A percentile compares a stretch with the other conserved stretches of the same genome.
phyloP scores from a whole-genome alignment of 306 rosid species.

The Dryas alaskensis region DNA sequence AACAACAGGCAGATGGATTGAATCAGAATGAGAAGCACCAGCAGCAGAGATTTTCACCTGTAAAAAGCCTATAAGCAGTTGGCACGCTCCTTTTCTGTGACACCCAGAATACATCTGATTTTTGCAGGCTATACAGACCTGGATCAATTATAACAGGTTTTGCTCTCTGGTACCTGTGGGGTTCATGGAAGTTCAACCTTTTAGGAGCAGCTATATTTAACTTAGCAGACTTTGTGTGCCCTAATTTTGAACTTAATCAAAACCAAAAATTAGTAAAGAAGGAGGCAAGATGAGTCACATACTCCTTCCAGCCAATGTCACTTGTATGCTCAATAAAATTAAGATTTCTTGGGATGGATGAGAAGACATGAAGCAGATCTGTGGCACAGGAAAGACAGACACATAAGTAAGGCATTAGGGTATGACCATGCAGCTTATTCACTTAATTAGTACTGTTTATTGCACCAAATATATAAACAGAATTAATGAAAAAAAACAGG shows the following conservation, averaged over 20 bases:
- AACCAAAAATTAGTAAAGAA: conserved; percentile 8
- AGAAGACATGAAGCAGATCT: conserved; percentile 69
- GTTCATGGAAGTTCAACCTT: conserved; percentile 10
- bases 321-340: conserved; percentile 76
- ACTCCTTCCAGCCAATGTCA: conserved; percentile 98
- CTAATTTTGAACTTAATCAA: conserved; percentile 8
- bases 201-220: conserved; percentile 2
- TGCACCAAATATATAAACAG: conserved; percentile 6
- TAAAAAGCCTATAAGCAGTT: conserved; percentile 66
- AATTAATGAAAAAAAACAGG: not conserved
- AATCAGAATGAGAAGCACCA: conserved; percentile 6
- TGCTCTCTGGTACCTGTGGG: conserved; percentile 66
- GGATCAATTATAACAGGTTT: conserved; percentile 79
- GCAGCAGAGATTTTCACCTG: conserved; percentile 41
- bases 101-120: conserved; percentile 74
- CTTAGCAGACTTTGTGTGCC: conserved; percentile 12
- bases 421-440: not conserved
- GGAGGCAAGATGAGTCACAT: conserved; percentile 29
- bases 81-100: conserved; percentile 66
- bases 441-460: not conserved
- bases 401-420: conserved; percentile 11
- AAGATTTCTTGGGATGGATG: conserved; percentile 58
- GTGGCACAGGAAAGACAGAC: conserved; percentile 27
- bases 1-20: not conserved
- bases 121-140: conserved; percentile 56